These are phyloP conservation scores for Austropuccinia psidii DNA, from an alignment of 1,284 basidiomycete genomes.

Conservation along the genomic window DNA sequence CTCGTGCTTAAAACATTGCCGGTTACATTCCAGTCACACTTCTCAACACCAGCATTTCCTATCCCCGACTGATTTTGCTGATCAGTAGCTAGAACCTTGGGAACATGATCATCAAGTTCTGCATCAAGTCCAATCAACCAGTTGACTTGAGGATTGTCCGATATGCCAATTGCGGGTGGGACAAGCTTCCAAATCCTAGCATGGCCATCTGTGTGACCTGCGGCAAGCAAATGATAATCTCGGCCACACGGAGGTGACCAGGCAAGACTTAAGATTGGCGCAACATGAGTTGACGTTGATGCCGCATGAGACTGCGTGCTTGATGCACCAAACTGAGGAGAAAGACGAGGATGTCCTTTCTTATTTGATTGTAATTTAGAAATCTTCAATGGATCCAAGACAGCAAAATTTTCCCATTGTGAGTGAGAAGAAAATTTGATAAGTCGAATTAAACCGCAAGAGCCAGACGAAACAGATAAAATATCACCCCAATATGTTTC, in stretches of 20 bases:
- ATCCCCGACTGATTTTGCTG: not conserved
- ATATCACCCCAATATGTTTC: constrained; percentile 87
- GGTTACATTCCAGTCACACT: constrained; percentile 64
- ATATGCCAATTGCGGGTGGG: constrained; percentile 52
- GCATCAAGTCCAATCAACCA: constrained; percentile 70
- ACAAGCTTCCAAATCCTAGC: constrained; percentile 73
- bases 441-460: constrained; percentile 66
- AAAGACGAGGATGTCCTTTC: constrained; percentile 19
- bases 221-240: constrained; percentile 82
- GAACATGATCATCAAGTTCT: constrained; percentile 76
- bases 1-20: constrained; percentile 81
- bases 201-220: constrained; percentile 72
- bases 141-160: constrained; percentile 51
- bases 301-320: constrained; percentile 37
- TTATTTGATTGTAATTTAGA: constrained; percentile 38
- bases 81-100: not conserved
- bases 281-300: constrained; percentile 46
- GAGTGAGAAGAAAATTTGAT: constrained; percentile 50
- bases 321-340: not conserved
- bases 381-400: constrained; percentile 44
- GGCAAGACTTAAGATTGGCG: constrained; percentile 56
- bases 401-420: constrained; percentile 45
- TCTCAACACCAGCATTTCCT: constrained; percentile 35
- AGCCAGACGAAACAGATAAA: constrained; percentile 66
- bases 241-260: constrained; percentile 89